These are phyloP conservation scores for Lophiotrema nucula DNA, from an alignment of 495 filamentous ascomycete species.

Conservation along the genomic window DNA sequence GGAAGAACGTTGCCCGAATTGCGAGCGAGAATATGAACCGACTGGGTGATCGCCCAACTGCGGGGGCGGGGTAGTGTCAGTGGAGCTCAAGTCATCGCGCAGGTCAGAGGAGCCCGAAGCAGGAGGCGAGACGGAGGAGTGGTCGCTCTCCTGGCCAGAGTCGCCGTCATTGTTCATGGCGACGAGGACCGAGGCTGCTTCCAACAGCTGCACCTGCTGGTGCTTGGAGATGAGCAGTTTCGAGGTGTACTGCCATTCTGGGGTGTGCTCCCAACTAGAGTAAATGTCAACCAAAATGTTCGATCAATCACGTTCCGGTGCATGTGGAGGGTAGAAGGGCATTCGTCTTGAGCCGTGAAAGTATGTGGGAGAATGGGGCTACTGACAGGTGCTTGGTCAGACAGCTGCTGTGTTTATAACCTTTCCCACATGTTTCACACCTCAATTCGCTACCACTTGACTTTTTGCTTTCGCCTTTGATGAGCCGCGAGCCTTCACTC, in stretches of 20 bases:
- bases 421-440: constrained; percentile 98
- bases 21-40: constrained; percentile 34
- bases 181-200: constrained; percentile 91
- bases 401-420: constrained; percentile 99
- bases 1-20: constrained; percentile 38
- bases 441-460: constrained; percentile 76
- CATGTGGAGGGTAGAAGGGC: constrained; percentile 15
- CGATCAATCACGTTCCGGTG: constrained; percentile 36
- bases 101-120: constrained; percentile 73
- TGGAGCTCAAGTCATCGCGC: constrained; percentile 65
- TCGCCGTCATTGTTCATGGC: constrained; percentile 76
- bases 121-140: constrained; percentile 77
- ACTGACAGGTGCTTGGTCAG: constrained; percentile 99
- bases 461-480: constrained; percentile 73
- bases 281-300: constrained; percentile 51
- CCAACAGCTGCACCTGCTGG: constrained; percentile 96
- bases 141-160: constrained; percentile 66
- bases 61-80: constrained; percentile 70
- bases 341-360: constrained; percentile 33
- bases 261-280: constrained; percentile 96
- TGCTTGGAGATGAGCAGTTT: constrained; percentile 99
- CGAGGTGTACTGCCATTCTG: constrained; percentile 95
- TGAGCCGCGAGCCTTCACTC: constrained; percentile 79
- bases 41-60: constrained; percentile 48
- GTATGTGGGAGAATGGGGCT: constrained; percentile 47